These are phyloP conservation scores for Blepharisma stoltei DNA, from an alignment of 73 alveolate species.

Conservation along the genomic window DNA sequence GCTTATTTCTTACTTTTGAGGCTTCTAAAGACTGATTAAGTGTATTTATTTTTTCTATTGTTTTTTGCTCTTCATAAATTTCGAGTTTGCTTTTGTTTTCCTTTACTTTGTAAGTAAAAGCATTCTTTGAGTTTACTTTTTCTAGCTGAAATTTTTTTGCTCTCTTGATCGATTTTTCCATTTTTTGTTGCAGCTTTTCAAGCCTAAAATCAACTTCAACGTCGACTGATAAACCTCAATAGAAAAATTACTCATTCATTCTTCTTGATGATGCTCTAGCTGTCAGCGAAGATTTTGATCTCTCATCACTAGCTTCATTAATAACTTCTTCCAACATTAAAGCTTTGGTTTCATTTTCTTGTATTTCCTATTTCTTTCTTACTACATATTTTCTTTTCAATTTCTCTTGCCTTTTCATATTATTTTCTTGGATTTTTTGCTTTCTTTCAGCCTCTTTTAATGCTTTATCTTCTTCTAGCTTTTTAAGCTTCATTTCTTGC, in stretches of 20 bases:
- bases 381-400: not conserved
- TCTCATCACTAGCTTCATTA: not conserved
- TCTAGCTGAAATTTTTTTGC: not conserved
- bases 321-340: not conserved
- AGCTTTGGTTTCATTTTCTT: not conserved
- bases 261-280: not conserved
- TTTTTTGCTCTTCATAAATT: not conserved
- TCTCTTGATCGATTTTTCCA: not conserved
- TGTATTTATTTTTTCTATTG: not conserved
- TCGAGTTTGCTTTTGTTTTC: not conserved
- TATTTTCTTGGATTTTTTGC: not conserved
- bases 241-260: not conserved
- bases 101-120: not conserved
- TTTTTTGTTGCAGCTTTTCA: not conserved
- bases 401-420: not conserved
- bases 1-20: not conserved
- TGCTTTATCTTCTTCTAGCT: not conserved
- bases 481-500: not conserved
- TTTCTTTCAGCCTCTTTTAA: not conserved
- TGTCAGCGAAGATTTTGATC: not conserved
- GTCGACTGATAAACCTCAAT: not conserved
- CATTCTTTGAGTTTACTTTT: not conserved
- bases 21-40: not conserved
- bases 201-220: not conserved
- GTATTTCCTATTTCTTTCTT: not conserved